phyloP scores from a whole-genome alignment of 106 monocot species.

The Dendrobium catenatum region DNA sequence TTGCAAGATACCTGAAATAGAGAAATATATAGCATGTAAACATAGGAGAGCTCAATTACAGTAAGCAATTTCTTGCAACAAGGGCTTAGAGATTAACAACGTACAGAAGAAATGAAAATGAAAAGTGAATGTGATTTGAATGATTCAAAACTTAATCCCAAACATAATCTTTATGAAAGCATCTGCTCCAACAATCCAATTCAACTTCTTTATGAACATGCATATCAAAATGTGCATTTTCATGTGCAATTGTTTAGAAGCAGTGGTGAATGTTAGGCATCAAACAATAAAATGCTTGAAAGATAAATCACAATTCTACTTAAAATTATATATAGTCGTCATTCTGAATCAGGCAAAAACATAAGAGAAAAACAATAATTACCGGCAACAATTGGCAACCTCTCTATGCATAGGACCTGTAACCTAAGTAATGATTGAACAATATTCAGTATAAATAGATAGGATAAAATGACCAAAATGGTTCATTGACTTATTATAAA shows the following conservation, averaged over 20 bases:
- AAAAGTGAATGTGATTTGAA: not conserved
- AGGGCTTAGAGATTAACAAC: not conserved
- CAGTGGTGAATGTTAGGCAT: not conserved
- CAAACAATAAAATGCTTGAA: not conserved
- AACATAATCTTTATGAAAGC: not conserved
- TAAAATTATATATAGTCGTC: not conserved
- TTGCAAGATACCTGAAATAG: constrained; percentile 85
- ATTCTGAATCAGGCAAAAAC: not conserved
- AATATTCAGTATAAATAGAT: not conserved
- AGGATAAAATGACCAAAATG: not conserved
- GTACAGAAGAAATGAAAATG: not conserved
- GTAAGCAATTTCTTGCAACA: not conserved
- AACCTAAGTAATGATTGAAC: constrained; percentile 41
- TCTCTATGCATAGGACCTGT: constrained; percentile 98
- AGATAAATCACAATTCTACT: not conserved
- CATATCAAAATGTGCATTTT: not conserved
- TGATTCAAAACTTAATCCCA: not conserved
- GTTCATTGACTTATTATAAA: no score
- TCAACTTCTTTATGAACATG: not conserved
- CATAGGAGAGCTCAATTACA: not conserved
- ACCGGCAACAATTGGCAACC: constrained; percentile 97
- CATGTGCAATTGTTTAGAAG: not conserved
- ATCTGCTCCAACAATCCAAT: not conserved
- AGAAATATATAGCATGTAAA: not conserved
- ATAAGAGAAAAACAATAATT: constrained; percentile 1